Percentiles rank a stretch among this genome's conserved stretches.
phyloP scores from a whole-genome alignment of 768 basidiomycete genomes.

The Xerocomellus chrysenteron region DNA sequence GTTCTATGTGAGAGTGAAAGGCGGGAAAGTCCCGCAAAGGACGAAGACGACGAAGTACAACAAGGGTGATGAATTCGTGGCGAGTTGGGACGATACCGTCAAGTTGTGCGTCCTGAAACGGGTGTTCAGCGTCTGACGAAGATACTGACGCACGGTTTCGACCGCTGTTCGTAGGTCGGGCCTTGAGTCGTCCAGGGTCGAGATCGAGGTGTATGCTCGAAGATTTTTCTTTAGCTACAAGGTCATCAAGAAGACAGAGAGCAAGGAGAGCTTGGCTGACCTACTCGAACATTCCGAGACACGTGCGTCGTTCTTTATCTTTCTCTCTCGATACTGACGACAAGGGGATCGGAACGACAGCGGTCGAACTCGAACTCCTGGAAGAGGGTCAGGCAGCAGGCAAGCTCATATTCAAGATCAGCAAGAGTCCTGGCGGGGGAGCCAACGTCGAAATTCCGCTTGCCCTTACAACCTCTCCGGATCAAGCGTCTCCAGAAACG shows the following conservation, averaged over 20 bases:
- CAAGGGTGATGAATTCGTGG: constrained; percentile 30
- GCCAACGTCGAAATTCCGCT: constrained; percentile 4
- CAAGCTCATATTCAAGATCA: constrained; percentile 28
- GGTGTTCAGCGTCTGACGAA: not conserved
- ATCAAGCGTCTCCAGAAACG: not conserved
- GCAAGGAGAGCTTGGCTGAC: constrained; percentile 32
- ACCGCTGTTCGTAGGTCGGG: constrained; percentile 22
- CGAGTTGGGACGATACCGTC: constrained; percentile 28
- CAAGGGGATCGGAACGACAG: constrained; percentile 4
- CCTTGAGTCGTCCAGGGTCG: constrained; percentile 32
- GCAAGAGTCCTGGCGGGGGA: constrained; percentile 9
- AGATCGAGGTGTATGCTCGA: constrained; percentile 34
- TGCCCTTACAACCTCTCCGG: not conserved
- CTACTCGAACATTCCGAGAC: constrained; percentile 32
- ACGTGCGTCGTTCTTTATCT: constrained; percentile 16
- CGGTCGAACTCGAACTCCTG: constrained; percentile 31
- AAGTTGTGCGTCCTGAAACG: constrained; percentile 18
- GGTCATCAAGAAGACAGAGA: constrained; percentile 35
- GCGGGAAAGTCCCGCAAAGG: constrained; percentile 25
- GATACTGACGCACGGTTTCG: not conserved
- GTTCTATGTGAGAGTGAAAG: constrained; percentile 31
- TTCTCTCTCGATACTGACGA: not conserved
- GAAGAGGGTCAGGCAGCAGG: constrained; percentile 33
- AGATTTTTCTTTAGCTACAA: constrained; percentile 34
- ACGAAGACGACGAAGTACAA: constrained; percentile 29